These are phyloP conservation scores for Immersiporthe knoxdaviesiana DNA, from an alignment of 2,329 filamentous ascomycete genomes.

Conservation along the genomic window DNA sequence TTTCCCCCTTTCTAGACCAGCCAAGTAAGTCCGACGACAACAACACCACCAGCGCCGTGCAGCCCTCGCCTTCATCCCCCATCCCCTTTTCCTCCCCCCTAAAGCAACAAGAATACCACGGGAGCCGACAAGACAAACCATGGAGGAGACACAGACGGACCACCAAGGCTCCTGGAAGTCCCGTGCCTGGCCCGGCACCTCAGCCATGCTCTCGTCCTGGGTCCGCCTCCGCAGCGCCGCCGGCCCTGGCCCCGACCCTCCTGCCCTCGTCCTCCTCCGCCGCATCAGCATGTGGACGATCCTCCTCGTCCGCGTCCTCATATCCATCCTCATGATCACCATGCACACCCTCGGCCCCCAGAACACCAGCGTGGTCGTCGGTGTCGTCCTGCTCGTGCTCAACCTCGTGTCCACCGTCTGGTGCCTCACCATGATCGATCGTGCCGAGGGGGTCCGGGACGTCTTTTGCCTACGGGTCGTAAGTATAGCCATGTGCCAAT, in stretches of 20 bases:
- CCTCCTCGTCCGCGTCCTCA: constrained; percentile 13
- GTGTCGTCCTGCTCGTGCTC: constrained; percentile 6
- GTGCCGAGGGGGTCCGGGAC: constrained; percentile 15
- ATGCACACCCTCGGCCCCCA: constrained; percentile 10
- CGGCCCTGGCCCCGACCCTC: not conserved
- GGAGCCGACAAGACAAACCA: not conserved
- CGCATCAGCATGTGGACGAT: constrained; percentile 23
- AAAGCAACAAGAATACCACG: not conserved
- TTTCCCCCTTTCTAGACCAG: not conserved
- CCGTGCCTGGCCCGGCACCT: constrained; percentile 17
- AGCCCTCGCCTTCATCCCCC: not conserved
- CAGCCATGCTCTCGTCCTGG: constrained; percentile 13
- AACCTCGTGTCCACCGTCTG: constrained; percentile 20
- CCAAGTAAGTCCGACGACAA: not conserved
- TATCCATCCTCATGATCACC: constrained; percentile 9
- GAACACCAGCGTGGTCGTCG: constrained; percentile 11
- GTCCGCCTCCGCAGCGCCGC: not conserved
- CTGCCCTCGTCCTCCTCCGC: not conserved
- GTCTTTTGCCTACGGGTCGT: constrained; percentile 8
- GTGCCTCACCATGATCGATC: constrained; percentile 26
- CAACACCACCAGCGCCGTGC: not conserved
- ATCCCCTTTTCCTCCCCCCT: too few relatives aligned
- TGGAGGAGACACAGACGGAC: constrained; percentile 10
- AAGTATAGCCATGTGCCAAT: not conserved
- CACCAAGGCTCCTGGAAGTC: constrained; percentile 19